Base-by-base conservation (phyloP, 1,139 yeast genomes). In the Protomyces lactucae-debilis region DNA sequence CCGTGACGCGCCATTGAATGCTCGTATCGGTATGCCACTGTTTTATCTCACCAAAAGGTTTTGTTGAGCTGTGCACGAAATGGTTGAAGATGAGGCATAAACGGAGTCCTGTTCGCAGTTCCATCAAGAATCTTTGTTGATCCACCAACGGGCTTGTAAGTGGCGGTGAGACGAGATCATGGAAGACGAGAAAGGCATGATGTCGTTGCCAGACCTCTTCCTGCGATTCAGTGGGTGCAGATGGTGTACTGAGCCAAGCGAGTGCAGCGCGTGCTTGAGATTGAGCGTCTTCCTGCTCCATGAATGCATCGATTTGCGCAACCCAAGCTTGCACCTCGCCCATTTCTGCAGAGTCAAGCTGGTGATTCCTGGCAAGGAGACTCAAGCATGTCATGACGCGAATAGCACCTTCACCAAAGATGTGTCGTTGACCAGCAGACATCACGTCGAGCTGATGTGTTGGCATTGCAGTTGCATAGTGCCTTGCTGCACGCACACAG, bases 341-440 rank as follows among this genome's bases (percentile, higher is more conserved):
- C 35, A 16, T 12, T 14, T 52, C 63, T 12, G 28, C 12, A 21
- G 25, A 18, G 18, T 18, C 14, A 21, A 16, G 23, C 9, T 16
- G 14, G 4, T 25, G 45, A 4, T 55, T 52, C 12, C 45, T 35
- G 9, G 32, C 51, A 8, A 59, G n/a, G 6, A 6, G n/a, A 25
- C 21, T 37, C 35, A 59, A 52, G 28, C 23, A 16, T n/a, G 53
- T 12, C 28, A 40, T 48, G 18, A 59, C 39, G 12, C 36, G 45
- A 21, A 59, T 21, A n/a, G 63, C 63, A 36, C 54, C 63, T 35
- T 59, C 63, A 4, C 56, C 52, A 52, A 59, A 59, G 53, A 52
- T 45, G 23, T 43, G 48, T 5, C 25, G 48, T 18, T 43, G 48
- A 5, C 23, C 21, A 21, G 21, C 23, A 16, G 48, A 16, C 21